A percentile compares a stretch with the other conserved stretches of the same genome.
Conservation (phyloP, 2,329 filamentous ascomycete species). For the Ophiobolus disseminans region DNA sequence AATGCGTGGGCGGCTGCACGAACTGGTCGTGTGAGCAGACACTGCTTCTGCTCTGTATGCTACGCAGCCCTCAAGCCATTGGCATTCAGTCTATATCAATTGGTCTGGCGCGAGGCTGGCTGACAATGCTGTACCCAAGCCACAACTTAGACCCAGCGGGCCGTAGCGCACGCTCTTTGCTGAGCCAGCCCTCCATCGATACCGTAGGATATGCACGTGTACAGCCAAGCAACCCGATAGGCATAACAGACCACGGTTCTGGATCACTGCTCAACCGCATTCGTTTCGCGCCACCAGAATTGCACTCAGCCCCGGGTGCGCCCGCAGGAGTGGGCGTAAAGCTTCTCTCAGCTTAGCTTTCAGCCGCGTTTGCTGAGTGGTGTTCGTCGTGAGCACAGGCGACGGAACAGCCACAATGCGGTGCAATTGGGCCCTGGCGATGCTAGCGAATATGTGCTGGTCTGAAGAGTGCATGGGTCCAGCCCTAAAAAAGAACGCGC, state of each 20-base stretch:
- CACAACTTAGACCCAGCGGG: conserved; percentile 1
- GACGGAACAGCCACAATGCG: conserved; percentile 17
- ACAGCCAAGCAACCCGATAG: conserved; percentile 2
- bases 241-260: conserved; percentile 2
- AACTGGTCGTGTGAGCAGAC: background rate
- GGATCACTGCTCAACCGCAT: conserved; percentile 5
- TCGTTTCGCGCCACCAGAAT: too few species aligned
- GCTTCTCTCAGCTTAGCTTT: conserved; percentile 16
- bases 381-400: conserved; percentile 4
- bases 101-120: conserved; percentile 2
- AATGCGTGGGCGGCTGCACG: too few species aligned
- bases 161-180: conserved; percentile 2
- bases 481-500: conserved; percentile 16
- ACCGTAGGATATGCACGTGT: conserved; percentile 8
- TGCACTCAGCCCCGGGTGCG: conserved; percentile 2
- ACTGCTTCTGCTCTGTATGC: background rate
- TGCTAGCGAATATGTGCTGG: conserved; percentile 10
- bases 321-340: conserved; percentile 7
- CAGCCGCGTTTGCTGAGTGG: conserved; percentile 10
- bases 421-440: conserved; percentile 13
- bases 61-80: background rate
- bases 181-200: background rate
- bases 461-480: conserved; percentile 6
- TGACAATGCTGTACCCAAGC: conserved; percentile 2
- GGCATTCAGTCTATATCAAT: background rate